These are phyloP conservation scores for Phaeosphaeriaceae sp. DNA, from an alignment of 2,329 filamentous ascomycete genomes.

Conservation along the genomic window DNA sequence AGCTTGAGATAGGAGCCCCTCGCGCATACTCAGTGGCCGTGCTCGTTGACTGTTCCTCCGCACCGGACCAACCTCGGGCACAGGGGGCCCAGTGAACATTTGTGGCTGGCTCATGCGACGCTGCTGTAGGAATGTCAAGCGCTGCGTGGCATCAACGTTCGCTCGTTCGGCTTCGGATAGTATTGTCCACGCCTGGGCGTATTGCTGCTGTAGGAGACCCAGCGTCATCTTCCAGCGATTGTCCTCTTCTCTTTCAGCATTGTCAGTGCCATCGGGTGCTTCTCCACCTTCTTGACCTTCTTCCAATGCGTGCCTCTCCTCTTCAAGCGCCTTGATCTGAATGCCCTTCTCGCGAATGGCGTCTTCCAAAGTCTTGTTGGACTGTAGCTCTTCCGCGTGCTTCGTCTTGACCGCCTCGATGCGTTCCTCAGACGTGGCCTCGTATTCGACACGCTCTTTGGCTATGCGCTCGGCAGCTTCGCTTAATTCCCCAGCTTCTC, in stretches of 20 bases:
- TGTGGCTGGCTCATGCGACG: constrained; percentile 49
- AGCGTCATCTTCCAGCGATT: constrained; percentile 64
- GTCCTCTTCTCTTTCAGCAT: constrained; percentile 54
- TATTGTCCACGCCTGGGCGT: constrained; percentile 46
- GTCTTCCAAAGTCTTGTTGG: constrained; percentile 71
- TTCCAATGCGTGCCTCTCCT: constrained; percentile 65
- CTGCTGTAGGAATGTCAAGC: constrained; percentile 49
- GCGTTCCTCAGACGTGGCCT: constrained; percentile 46
- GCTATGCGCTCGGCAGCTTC: constrained; percentile 59
- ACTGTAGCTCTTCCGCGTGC: constrained; percentile 50
- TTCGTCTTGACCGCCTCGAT: constrained; percentile 51
- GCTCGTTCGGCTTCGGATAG: constrained; percentile 47
- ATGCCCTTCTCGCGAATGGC: constrained; percentile 75
- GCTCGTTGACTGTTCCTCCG: constrained; percentile 52
- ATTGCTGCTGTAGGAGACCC: constrained; percentile 61
- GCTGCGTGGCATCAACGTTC: constrained; percentile 49
- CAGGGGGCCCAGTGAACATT: constrained; percentile 40
- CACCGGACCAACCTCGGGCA: constrained; percentile 39
- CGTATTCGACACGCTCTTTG: constrained; percentile 47
- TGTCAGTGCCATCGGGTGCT: constrained; percentile 50
- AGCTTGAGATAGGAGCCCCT: constrained; percentile 36
- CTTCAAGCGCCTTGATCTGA: constrained; percentile 76
- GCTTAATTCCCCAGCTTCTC: constrained; percentile 65
- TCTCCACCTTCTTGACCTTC: constrained; percentile 52
- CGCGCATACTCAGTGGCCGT: constrained; percentile 49